phyloP scores from a whole-genome alignment of 2,329 filamentous ascomycete genomes.

The Diplodia mutila region DNA sequence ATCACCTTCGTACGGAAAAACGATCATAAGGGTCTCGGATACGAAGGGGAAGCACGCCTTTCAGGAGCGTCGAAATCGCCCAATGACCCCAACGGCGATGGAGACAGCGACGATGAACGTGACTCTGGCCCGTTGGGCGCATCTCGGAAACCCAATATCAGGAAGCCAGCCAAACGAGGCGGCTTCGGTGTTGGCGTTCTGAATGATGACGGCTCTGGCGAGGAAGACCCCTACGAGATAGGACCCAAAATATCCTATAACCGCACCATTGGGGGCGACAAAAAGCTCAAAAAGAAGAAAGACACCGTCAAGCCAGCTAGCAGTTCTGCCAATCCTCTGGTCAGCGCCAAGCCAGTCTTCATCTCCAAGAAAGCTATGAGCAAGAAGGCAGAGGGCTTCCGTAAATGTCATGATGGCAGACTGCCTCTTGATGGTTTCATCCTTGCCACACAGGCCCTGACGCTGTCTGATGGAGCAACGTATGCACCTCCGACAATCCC shows the following conservation, averaged over 20 bases:
- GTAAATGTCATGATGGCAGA: constrained; percentile 81
- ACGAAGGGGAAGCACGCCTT: constrained; percentile 62
- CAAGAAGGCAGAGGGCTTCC: constrained; percentile 51
- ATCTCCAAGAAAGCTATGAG: constrained; percentile 66
- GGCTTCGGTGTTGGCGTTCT: constrained; percentile 87
- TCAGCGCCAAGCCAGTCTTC: constrained; percentile 73
- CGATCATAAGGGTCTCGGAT: constrained; percentile 73
- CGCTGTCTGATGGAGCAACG: constrained; percentile 47
- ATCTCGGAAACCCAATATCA: constrained; percentile 44
- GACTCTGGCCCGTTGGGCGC: constrained; percentile 28
- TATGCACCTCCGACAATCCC: constrained; percentile 72
- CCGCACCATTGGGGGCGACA: constrained; percentile 77
- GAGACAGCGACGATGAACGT: constrained; percentile 28
- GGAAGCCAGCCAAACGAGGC: constrained; percentile 60
- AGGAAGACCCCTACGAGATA: constrained; percentile 91
- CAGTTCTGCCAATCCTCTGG: constrained; percentile 64
- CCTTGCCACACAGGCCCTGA: constrained; percentile 58
- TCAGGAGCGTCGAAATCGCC: constrained; percentile 33
- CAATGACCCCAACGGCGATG: constrained; percentile 38
- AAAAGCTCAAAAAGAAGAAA: constrained; percentile 67
- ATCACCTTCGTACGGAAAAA: constrained; percentile 68
- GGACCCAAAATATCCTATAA: constrained; percentile 91
- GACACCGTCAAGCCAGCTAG: constrained; percentile 40
- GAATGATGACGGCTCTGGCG: constrained; percentile 92
- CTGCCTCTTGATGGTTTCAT: constrained; percentile 80